Conservation (phyloP, 1,284 basidiomycete genomes). For the Apiotrichum akiyoshidainum region DNA sequence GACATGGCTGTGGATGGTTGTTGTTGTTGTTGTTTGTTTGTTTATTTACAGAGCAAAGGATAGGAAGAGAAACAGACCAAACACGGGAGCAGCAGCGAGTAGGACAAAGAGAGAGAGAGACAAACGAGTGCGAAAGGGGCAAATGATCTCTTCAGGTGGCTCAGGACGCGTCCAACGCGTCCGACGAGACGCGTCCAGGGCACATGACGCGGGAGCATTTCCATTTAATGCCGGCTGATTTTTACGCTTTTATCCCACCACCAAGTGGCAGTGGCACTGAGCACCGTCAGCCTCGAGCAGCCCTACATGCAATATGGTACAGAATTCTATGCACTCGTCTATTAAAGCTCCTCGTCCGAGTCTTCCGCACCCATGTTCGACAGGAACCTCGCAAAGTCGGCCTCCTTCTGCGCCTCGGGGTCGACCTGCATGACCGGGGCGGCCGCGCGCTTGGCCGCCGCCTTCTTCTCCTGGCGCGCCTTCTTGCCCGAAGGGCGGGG, state of each 20-base stretch:
- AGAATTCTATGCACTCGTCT: background rate
- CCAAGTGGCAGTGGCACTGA: background rate
- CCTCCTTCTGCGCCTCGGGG: constrained; percentile 39
- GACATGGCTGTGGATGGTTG: background rate
- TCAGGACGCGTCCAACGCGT: background rate
- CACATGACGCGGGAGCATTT: background rate
- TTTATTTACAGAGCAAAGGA: no score
- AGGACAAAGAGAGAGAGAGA: no score
- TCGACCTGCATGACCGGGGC: constrained; percentile 21
- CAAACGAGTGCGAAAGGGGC: background rate
- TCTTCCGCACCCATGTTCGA: constrained; percentile 37
- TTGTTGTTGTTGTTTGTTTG: background rate
- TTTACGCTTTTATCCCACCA: background rate
- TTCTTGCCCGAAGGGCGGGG: constrained; percentile 1
- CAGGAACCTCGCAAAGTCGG: constrained; percentile 50
- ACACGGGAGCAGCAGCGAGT: no score
- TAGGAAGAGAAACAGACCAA: no score
- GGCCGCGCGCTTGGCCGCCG: constrained; percentile 8
- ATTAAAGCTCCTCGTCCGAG: constrained; percentile 11
- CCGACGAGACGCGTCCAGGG: constrained; percentile 5
- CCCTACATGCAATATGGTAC: background rate
- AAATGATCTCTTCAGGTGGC: background rate
- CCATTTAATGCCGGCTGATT: background rate
- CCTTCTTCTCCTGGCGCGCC: constrained; percentile 13
- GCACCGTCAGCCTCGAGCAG: background rate